These are phyloP conservation scores for Ceratocystis lukuohia DNA, from an alignment of 2,329 filamentous ascomycete species.

Conservation along the genomic window DNA sequence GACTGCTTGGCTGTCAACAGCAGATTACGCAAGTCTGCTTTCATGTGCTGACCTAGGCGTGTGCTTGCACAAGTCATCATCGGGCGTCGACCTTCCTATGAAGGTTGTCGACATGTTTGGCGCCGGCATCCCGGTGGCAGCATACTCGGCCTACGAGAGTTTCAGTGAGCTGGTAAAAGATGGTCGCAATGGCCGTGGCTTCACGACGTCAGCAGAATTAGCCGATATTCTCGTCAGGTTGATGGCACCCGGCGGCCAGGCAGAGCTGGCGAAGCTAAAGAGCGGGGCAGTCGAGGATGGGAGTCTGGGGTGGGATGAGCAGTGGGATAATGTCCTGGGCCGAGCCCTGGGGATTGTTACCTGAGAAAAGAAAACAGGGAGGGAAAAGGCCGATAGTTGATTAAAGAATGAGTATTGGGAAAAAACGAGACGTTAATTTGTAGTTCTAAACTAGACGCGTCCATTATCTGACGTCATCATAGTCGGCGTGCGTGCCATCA, in stretches of 20 bases:
- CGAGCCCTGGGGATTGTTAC: slow-evolving; percentile 45
- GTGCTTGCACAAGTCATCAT: slow-evolving; percentile 83
- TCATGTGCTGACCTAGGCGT: slow-evolving; percentile 80
- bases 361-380: slow-evolving; percentile 1
- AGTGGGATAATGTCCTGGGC: slow-evolving; percentile 78
- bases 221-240: slow-evolving; percentile 49
- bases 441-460: not conserved
- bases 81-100: slow-evolving; percentile 93
- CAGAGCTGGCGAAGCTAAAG: slow-evolving; percentile 48
- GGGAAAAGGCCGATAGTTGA: not conserved
- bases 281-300: slow-evolving; percentile 63
- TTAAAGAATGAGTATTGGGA: not conserved
- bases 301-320: slow-evolving; percentile 69
- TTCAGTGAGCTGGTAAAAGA: slow-evolving; percentile 86
- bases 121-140: slow-evolving; percentile 76
- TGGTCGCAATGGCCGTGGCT: slow-evolving; percentile 73
- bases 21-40: slow-evolving; percentile 74
- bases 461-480: not conserved
- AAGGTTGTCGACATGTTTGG: slow-evolving; percentile 99
- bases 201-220: slow-evolving; percentile 57
- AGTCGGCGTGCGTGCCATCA: not conserved
- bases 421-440: not conserved
- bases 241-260: slow-evolving; percentile 38
- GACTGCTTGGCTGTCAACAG: slow-evolving; percentile 73
- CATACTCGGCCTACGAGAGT: slow-evolving; percentile 74